phyloP scores from a whole-genome alignment of 2,329 filamentous ascomycete species.

The Fusarium verticillioides region DNA sequence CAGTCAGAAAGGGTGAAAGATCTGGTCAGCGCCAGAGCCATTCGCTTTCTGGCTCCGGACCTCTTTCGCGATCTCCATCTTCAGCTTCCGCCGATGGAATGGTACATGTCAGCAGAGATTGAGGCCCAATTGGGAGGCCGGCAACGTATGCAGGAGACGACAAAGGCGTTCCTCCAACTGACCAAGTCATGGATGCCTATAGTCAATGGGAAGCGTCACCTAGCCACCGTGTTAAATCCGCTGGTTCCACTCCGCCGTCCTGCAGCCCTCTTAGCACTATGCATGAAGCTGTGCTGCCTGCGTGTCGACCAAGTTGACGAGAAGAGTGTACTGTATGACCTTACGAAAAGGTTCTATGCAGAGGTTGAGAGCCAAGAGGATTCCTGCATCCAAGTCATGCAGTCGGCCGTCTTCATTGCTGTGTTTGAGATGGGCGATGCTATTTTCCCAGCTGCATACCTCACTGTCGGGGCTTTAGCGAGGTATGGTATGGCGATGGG shows the following conservation, averaged over 20 bases:
- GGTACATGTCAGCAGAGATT: not conserved
- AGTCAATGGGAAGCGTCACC: not conserved
- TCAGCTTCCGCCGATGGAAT: too few species aligned
- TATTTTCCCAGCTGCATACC: not conserved
- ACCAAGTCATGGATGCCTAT: not conserved
- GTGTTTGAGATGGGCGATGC: not conserved
- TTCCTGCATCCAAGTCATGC: not conserved
- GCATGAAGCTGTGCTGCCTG: not conserved
- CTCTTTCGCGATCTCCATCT: not conserved
- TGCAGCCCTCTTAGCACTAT: not conserved
- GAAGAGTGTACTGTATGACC: not conserved
- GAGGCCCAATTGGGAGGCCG: fast-evolving
- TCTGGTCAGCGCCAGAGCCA: fast-evolving
- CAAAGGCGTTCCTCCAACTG: not conserved
- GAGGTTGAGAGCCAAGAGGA: not conserved
- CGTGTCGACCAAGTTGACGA: not conserved
- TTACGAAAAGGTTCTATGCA: not conserved
- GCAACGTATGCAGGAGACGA: not conserved
- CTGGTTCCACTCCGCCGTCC: not conserved
- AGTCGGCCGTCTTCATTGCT: not conserved
- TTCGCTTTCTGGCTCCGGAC: not conserved
- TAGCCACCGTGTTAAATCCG: not conserved
- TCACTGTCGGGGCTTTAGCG: not conserved
- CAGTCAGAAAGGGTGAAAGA: too few species aligned
- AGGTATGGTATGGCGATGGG: not conserved